A percentile compares a stretch with the other conserved stretches of the same genome.
Conservation (phyloP, 1,284 basidiomycete genomes). For the Ceraceosorus guamensis region DNA sequence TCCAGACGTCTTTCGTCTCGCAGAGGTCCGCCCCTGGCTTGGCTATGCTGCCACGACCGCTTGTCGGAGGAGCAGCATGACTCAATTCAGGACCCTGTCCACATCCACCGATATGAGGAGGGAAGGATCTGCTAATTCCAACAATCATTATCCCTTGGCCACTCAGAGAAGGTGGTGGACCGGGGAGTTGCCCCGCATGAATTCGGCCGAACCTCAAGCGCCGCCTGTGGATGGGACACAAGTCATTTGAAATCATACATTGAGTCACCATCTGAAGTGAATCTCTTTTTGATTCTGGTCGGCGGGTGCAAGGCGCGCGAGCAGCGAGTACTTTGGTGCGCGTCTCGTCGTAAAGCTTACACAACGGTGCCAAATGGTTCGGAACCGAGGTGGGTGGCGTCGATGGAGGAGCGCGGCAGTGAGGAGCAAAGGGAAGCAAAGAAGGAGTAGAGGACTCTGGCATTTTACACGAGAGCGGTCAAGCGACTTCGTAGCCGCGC, state of each 20-base stretch:
- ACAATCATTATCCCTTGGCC: neutral
- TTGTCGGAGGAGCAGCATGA: neutral
- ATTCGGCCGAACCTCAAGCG: neutral
- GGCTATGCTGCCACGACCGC: neutral
- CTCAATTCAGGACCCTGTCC: neutral
- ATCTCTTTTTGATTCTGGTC: too few relatives aligned
- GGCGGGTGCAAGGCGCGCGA: too few relatives aligned
- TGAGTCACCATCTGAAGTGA: too few relatives aligned
- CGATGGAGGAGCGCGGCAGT: too few relatives aligned
- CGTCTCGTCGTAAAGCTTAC: too few relatives aligned
- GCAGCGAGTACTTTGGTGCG: too few relatives aligned
- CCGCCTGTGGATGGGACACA: too few relatives aligned
- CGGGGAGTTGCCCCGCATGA: slow-evolving; percentile 4
- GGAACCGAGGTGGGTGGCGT: too few relatives aligned
- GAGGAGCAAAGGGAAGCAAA: too few relatives aligned
- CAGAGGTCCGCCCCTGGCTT: slow-evolving; percentile 5
- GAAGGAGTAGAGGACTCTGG: too few relatives aligned
- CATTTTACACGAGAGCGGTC: neutral
- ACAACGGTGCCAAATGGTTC: too few relatives aligned
- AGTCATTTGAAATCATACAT: too few relatives aligned
- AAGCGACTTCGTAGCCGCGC: neutral
- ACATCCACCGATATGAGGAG: neutral
- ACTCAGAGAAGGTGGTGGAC: neutral
- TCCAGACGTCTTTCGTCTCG: slow-evolving; percentile 7
- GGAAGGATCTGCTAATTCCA: neutral